A percentile compares a stretch with the other conserved stretches of the same genome.
Conservation (phyloP, 2,329 filamentous ascomycete genomes). For the Ophiostoma ips region DNA sequence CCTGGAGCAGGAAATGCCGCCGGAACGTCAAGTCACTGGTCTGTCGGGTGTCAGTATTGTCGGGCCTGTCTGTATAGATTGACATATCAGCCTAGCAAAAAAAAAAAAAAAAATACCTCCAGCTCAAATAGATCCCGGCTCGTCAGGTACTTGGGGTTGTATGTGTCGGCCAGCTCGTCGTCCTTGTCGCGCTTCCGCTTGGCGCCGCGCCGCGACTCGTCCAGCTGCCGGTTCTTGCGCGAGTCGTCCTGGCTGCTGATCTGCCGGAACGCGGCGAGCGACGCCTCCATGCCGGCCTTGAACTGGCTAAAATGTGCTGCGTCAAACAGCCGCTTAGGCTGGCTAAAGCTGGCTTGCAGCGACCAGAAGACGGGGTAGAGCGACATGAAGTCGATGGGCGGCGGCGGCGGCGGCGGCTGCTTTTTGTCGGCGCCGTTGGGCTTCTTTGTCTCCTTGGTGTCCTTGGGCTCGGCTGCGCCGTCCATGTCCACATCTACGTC, state of each 20-base stretch:
- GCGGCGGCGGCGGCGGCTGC: too few relatives aligned
- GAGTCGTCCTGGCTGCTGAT: conserved; percentile 35
- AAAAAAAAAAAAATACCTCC: conserved; percentile 36
- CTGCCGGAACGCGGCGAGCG: conserved; percentile 39
- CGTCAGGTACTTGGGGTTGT: conserved; percentile 98
- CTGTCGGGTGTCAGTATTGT: conserved; percentile 25
- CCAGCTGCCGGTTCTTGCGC: conserved; percentile 32
- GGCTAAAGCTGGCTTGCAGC: conserved; percentile 80
- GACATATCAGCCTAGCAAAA: too few relatives aligned
- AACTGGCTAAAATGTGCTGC: conserved; percentile 62
- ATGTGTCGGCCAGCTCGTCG: conserved; percentile 51
- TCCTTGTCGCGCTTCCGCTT: conserved; percentile 53
- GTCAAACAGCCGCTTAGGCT: conserved; percentile 73
- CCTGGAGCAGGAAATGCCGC: conserved; percentile 86
- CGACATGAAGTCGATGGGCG: conserved; percentile 27
- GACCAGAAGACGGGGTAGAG: conserved; percentile 93
- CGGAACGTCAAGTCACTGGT: conserved; percentile 90
- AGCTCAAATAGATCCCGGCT: conserved; percentile 91
- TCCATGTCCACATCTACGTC: conserved; percentile 19
- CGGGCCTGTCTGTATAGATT: too few relatives aligned
- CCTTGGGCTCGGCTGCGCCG: background rate
- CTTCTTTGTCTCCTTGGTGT: conserved; percentile 10
- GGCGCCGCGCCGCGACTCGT: conserved; percentile 48
- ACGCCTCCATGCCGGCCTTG: conserved; percentile 59
- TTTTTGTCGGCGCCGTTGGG: conserved; percentile 28